Evolutionary conservation across 768 basidiomycete species (phyloP).

Genomic region (Holtermannia corniformis): DNA sequence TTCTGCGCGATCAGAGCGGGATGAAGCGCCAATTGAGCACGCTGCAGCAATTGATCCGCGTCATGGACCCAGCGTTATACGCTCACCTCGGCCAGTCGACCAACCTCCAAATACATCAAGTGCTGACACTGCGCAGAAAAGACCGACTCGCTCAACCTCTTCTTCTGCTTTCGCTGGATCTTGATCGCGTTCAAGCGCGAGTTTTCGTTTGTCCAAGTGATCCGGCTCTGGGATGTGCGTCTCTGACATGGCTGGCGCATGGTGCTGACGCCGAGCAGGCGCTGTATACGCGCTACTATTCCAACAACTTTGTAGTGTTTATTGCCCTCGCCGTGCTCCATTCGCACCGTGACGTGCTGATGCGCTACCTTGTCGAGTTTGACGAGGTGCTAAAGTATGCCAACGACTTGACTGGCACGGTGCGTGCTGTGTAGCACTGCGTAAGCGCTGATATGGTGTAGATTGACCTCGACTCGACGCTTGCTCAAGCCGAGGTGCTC

Average conservation of each 20-base stretch:
- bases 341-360: conserved; percentile 87
- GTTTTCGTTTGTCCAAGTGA: conserved; percentile 82
- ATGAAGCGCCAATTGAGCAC: conserved; percentile 91
- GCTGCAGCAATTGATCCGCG: conserved; percentile 75
- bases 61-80: conserved; percentile 95
- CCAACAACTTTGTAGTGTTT: conserved; percentile 79
- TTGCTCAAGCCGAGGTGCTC: conserved; percentile 93
- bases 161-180: conserved; percentile 91
- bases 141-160: conserved; percentile 78
- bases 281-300: conserved; percentile 60
- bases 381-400: conserved; percentile 50
- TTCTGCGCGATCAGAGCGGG: conserved; percentile 89
- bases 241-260: background rate
- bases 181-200: conserved; percentile 89
- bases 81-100: conserved; percentile 62
- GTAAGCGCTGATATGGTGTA: conserved; percentile 3
- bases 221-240: conserved; percentile 75
- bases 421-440: conserved; percentile 14
- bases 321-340: conserved; percentile 88
- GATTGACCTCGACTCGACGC: conserved; percentile 89
- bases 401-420: conserved; percentile 35
- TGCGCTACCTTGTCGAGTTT: conserved; percentile 76
- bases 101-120: background rate
- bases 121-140: conserved; percentile 51
- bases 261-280: conserved; percentile 15